A percentile compares a stretch with the other conserved stretches of the same genome.
phyloP scores from a whole-genome alignment of 768 basidiomycete species.

The Chalciporus sphaerocephalus region DNA sequence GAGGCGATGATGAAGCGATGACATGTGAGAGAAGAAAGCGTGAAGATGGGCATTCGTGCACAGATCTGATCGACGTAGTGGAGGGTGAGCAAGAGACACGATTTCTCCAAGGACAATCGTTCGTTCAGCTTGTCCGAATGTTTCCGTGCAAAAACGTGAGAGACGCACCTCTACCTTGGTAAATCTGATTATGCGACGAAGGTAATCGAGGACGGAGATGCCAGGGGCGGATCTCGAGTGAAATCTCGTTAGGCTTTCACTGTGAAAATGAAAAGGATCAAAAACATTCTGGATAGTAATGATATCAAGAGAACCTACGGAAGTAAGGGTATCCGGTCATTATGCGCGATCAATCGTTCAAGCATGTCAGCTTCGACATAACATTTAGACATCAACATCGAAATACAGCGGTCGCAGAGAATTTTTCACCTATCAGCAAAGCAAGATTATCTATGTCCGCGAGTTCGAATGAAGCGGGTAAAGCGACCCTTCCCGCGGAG shows the following conservation, averaged over 20 bases:
- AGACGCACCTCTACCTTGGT: constrained; percentile 87
- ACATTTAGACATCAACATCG: constrained; percentile 18
- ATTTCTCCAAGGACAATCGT: constrained; percentile 45
- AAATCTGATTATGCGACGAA: constrained; percentile 88
- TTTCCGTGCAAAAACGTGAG: not conserved
- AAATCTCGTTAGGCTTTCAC: constrained; percentile 90
- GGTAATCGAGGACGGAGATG: constrained; percentile 88
- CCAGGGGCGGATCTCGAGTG: constrained; percentile 89
- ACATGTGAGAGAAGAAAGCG: constrained; percentile 90
- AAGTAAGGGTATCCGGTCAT: constrained; percentile 89
- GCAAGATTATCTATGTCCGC: constrained; percentile 79
- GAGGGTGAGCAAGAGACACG: constrained; percentile 75
- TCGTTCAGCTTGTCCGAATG: constrained; percentile 7
- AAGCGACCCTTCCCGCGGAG: constrained; percentile 68
- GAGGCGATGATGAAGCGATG: constrained; percentile 97
- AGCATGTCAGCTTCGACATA: constrained; percentile 83
- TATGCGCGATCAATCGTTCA: constrained; percentile 88
- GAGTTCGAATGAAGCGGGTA: constrained; percentile 83
- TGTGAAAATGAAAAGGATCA: constrained; percentile 32
- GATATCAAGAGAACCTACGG: constrained; percentile 50
- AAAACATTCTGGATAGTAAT: constrained; percentile 13
- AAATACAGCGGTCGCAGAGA: constrained; percentile 20
- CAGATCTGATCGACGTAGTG: constrained; percentile 95
- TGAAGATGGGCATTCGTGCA: constrained; percentile 81
- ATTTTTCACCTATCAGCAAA: constrained; percentile 74